Evolutionary conservation across 1,139 yeast genomes (phyloP), one percentile per base, ranked within the genome.

Genomic region (Komagataea norvegica): DNA sequence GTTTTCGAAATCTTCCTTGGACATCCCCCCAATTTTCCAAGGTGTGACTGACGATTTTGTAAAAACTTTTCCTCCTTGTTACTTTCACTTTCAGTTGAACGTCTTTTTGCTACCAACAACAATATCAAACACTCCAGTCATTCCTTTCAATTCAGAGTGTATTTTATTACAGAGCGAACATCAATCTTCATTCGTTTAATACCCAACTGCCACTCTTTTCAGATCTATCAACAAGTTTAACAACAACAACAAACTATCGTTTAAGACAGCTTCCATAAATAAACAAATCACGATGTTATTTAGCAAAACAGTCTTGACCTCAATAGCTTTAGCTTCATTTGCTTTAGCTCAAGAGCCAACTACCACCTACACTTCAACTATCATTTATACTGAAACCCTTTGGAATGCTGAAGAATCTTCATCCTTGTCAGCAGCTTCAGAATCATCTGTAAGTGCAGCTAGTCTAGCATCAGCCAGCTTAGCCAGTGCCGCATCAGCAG

Each of bases 351-450:
- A 23, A 23, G 47, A 51, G n/a, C 38, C 25, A 24, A 53, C 57
- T 4, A 52, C 57, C 11, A 53, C 57, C 21, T 51, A 46, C 36
- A 53, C 57, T 27, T 46, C 53, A 16, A 49, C 54, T 27, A 38
- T 53, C 22, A 16, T 44, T 31, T 39, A 44, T 28, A 53, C 57
- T 10, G 38, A 42, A 37, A 53, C 57, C 25, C 34, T 46, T 24
- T 45, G 49, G 34, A 45, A 44, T 16, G 50, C 56, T 25, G 48
- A 45, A 34, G 55, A 51, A 39, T 51, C 55, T n/a, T 40, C 49
- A 11, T 31, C 45, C 14, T 27, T 47, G 33, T 36, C 47, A 6
- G 39, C 37, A 16, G 44, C 41, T 14, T 41, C 48, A 16, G 29
- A 28, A 25, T 43, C 43, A 20, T 47, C 46, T n/a, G 7, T 7